Evolutionary conservation across 306 rosid species (phyloP).

Genomic region (Gastrolobium villosum): DNA sequence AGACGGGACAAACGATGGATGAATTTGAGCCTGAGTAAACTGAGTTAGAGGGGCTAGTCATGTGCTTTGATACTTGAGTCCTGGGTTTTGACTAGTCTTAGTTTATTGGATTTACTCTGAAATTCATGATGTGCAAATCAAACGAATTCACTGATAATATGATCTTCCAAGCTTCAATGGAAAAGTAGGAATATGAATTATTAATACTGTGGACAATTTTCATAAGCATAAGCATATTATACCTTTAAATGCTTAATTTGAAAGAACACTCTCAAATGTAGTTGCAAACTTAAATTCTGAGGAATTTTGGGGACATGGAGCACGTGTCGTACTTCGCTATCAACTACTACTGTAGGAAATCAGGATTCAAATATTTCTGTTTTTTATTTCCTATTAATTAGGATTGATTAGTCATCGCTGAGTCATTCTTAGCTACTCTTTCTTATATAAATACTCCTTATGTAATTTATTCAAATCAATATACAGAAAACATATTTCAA

Average conservation of each 20-base stretch:
- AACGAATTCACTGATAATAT: conserved; percentile 19
- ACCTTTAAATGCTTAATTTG: conserved; percentile 21
- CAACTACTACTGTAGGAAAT: too few species aligned
- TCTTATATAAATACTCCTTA: too few species aligned
- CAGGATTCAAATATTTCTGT: too few species aligned
- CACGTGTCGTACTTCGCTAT: neutral
- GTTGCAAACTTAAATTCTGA: conserved; percentile 18
- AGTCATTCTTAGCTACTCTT: too few species aligned
- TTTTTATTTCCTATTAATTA: too few species aligned
- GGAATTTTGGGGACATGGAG: conserved; percentile 27
- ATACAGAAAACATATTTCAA: too few species aligned
- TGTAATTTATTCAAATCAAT: too few species aligned
- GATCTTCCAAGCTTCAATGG: conserved; percentile 28
- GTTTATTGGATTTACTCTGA: conserved; percentile 27
- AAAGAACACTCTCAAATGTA: neutral
- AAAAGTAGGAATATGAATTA: conserved; percentile 30
- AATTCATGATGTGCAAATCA: conserved; percentile 16
- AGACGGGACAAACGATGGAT: conserved; percentile 4
- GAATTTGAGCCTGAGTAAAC: conserved; percentile 3
- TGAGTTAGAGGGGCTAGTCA: neutral
- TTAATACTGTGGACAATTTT: conserved; percentile 32
- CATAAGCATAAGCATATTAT: conserved; percentile 4
- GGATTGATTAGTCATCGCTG: too few species aligned
- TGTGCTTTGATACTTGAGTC: conserved; percentile 19
- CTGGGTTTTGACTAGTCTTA: conserved; percentile 16